These are phyloP conservation scores for Bolboschoenus planiculmis DNA, from an alignment of 176 grass and related monocot species.

Conservation along the genomic window DNA sequence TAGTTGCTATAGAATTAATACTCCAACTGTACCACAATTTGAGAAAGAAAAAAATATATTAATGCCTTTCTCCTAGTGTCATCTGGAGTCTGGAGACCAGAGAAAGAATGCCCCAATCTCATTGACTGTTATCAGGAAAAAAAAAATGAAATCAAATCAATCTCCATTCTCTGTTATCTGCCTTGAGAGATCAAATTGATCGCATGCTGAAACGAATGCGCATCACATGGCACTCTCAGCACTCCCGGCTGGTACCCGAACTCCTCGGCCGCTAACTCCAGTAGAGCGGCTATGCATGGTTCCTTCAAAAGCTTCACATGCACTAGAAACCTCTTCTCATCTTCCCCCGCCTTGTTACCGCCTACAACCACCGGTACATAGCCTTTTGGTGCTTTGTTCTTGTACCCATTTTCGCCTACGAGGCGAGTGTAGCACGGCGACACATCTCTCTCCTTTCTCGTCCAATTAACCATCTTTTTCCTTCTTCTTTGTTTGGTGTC, in stretches of 20 bases:
- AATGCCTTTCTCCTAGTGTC: no score
- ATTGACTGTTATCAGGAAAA: not conserved
- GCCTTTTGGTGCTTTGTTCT: conserved; percentile 20
- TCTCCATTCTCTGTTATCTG: not conserved
- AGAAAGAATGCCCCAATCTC: not conserved
- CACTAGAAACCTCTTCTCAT: conserved; percentile 39
- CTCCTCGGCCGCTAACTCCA: conserved; percentile 36
- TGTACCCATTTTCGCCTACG: not conserved
- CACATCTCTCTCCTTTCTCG: conserved; percentile 1
- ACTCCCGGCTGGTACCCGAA: conserved; percentile 43
- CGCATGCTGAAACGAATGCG: conserved; percentile 16
- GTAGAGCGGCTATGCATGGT: conserved; percentile 26
- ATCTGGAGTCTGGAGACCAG: not conserved
- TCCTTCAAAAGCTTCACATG: conserved; percentile 22
- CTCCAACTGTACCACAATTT: no score
- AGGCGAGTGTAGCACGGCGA: conserved; percentile 1
- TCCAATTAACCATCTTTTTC: conserved; percentile 14
- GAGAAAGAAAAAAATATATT: no score
- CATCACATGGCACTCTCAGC: conserved; percentile 28
- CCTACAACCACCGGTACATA: conserved; percentile 40
- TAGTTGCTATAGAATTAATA: no score
- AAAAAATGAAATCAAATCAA: not conserved
- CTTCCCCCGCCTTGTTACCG: not conserved
- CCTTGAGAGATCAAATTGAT: conserved; percentile 18
- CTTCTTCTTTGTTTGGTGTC: not conserved